Evolutionary conservation across 257 asterid species (phyloP), one percentile per base, ranked within the genome.

Genomic region (Vinca minor): DNA sequence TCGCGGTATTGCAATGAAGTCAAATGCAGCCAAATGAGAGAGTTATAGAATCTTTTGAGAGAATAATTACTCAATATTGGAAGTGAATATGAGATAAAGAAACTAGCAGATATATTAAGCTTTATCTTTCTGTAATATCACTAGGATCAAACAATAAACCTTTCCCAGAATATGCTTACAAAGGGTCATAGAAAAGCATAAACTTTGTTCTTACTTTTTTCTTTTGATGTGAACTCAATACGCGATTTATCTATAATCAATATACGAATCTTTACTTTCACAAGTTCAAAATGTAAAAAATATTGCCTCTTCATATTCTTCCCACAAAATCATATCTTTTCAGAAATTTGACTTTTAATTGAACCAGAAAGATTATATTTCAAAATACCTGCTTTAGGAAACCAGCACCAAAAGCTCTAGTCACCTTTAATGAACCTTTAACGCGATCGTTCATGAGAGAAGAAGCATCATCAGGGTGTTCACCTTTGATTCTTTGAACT

Each of bases 381-480:
- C 38, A 52, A 14, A 70, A 69, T 73, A 89, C 98, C 98, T 85
- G 98, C 68, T 92, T 92, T 57, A 92, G 95, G 78, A 89, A 92
- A 68, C 98, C 98, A 26, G 98, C 98, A 61, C 98, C 98, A 77
- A 92, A 89, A 66, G 98, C 98, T n/a, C 98, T 81, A 42, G 98
- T 92, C 25, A 92, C 96, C 80, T 87, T 92, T 73, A 92, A 70
- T 1, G 95, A 92, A 69, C 98, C 98, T 80, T 92, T 92, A 11
- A 92, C 98, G 0, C 98, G 96, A 63, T 84, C 95, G 63, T 92
- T 87, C 39, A 69, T 60, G 68, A 92, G 67, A 25, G 96, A 85
- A 23, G 67, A 87, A 68, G 85, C 77, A 82, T 92, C 98, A 62
- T 92, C 96, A 0, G 78, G 85, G 62, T 92, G 98, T 54, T 92